phyloP scores from a whole-genome alignment of 1,284 basidiomycete genomes.

The Somion occarium region DNA sequence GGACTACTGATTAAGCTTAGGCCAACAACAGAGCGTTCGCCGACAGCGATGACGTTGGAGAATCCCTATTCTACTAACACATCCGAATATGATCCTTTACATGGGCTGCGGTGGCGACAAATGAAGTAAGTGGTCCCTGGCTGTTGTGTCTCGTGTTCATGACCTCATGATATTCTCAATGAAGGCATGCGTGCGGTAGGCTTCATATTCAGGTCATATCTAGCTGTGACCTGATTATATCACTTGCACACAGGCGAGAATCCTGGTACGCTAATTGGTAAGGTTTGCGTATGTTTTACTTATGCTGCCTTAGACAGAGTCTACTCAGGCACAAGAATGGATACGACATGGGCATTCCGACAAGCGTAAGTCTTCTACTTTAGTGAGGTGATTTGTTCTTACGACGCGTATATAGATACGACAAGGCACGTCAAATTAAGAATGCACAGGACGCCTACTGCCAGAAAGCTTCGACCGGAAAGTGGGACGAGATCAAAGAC shows the following conservation, averaged over 20 bases:
- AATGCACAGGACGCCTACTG: constrained; percentile 74
- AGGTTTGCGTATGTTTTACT: constrained; percentile 1
- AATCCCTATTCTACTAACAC: constrained; percentile 38
- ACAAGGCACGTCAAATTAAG: constrained; percentile 72
- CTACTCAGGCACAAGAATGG: constrained; percentile 50
- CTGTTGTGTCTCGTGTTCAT: too few species aligned
- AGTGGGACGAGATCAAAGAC: constrained; percentile 53
- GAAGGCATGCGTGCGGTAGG: constrained; percentile 23
- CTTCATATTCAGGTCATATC: background rate
- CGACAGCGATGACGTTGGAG: constrained; percentile 43
- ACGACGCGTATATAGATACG: constrained; percentile 37
- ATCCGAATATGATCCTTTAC: constrained; percentile 20
- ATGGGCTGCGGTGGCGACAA: constrained; percentile 41
- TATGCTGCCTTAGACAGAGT: constrained; percentile 21
- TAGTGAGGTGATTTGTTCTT: background rate
- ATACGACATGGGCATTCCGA: constrained; percentile 58
- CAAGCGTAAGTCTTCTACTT: constrained; percentile 23
- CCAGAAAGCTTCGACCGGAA: constrained; percentile 44
- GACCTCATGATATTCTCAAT: too few species aligned
- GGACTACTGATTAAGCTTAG: constrained; percentile 48
- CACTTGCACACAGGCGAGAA: constrained; percentile 30
- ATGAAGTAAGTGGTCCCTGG: constrained; percentile 34
- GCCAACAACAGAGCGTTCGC: constrained; percentile 37
- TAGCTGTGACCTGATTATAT: background rate
- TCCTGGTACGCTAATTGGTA: constrained; percentile 20